A percentile compares a stretch with the other conserved stretches of the same genome.
These are phyloP conservation scores for Lotmaria passim DNA, from an alignment of 208 protist genomes.

Conservation along the genomic window DNA sequence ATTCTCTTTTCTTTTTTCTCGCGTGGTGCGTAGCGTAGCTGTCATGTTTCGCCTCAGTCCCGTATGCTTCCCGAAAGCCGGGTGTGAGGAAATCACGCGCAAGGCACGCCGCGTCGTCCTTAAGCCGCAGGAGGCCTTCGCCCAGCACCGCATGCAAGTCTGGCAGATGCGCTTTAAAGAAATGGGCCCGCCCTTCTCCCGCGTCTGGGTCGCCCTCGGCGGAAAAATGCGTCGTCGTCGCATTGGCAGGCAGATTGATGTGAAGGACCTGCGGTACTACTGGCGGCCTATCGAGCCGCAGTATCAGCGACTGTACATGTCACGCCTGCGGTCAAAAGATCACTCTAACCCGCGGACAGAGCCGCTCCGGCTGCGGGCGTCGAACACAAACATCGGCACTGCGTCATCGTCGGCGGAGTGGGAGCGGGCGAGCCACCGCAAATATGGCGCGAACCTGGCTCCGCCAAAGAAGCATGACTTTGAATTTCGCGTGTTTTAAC, in stretches of 20 bases:
- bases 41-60: conserved; percentile 62
- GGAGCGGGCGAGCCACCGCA: conserved; percentile 75
- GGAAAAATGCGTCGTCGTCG: conserved; percentile 92
- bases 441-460: conserved; percentile 74
- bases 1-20: neutral
- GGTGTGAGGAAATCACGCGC: conserved; percentile 86
- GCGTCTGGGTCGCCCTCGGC: conserved; percentile 89
- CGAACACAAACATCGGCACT: conserved; percentile 74
- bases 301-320: conserved; percentile 93
- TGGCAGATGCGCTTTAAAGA: conserved; percentile 92
- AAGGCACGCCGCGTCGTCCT: conserved; percentile 77
- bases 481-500: conserved; percentile 89
- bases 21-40: too few species aligned
- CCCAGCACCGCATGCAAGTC: conserved; percentile 81
- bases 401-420: conserved; percentile 66
- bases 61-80: conserved; percentile 70
- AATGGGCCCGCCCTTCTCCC: conserved; percentile 84
- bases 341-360: conserved; percentile 56
- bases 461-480: conserved; percentile 81
- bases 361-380: conserved; percentile 78
- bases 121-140: conserved; percentile 67
- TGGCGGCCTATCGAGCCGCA: conserved; percentile 91
- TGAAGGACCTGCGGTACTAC: conserved; percentile 91
- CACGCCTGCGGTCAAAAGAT: conserved; percentile 68
- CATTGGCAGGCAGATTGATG: conserved; percentile 86